A percentile compares a stretch with the other conserved stretches of the same genome.
Evolutionary conservation across 495 filamentous ascomycete genomes (phyloP).

Genomic region (Cenococcum geophilum): DNA sequence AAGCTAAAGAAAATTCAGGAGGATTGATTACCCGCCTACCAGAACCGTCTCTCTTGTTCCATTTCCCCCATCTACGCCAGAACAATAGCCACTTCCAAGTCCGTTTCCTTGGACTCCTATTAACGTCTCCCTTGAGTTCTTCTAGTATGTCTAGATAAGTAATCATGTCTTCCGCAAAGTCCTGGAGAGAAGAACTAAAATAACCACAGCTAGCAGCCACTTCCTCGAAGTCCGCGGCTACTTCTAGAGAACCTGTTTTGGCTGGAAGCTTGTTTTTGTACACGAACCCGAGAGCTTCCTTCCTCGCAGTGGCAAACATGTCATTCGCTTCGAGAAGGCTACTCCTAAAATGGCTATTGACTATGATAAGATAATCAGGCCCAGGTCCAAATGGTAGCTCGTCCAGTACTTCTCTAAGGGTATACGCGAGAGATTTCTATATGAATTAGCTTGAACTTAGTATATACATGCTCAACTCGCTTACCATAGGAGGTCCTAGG

Average conservation of each 20-base stretch:
- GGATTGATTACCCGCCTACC: conserved; percentile 12
- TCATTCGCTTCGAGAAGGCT: conserved; percentile 74
- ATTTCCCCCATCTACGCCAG: conserved; percentile 50
- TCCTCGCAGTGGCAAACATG: conserved; percentile 67
- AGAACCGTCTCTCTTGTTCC: conserved; percentile 4
- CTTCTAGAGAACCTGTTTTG: conserved; percentile 55
- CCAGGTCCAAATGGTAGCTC: conserved; percentile 72
- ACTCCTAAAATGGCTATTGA: conserved; percentile 69
- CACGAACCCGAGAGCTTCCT: conserved; percentile 65
- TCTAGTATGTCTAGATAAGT: conserved; percentile 76
- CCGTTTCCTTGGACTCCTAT: conserved; percentile 49
- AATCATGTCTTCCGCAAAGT: conserved; percentile 84
- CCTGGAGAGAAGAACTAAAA: conserved; percentile 81
- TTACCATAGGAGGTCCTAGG: conserved; percentile 84
- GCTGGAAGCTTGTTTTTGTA: conserved; percentile 71
- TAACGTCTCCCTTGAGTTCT: conserved; percentile 64
- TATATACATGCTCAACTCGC: conserved; percentile 2
- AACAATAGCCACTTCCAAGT: conserved; percentile 86
- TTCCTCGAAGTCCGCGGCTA: conserved; percentile 93
- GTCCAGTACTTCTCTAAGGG: conserved; percentile 77
- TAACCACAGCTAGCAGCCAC: conserved; percentile 93
- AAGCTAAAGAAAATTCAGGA: conserved; percentile 27
- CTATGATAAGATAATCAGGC: conserved; percentile 58
- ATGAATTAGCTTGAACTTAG: neutral
- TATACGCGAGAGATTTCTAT: conserved; percentile 81